A percentile compares a stretch with the other conserved stretches of the same genome.
These are phyloP conservation scores for Aspergillus heteromorphus DNA, from an alignment of 495 filamentous ascomycete species.

Conservation along the genomic window DNA sequence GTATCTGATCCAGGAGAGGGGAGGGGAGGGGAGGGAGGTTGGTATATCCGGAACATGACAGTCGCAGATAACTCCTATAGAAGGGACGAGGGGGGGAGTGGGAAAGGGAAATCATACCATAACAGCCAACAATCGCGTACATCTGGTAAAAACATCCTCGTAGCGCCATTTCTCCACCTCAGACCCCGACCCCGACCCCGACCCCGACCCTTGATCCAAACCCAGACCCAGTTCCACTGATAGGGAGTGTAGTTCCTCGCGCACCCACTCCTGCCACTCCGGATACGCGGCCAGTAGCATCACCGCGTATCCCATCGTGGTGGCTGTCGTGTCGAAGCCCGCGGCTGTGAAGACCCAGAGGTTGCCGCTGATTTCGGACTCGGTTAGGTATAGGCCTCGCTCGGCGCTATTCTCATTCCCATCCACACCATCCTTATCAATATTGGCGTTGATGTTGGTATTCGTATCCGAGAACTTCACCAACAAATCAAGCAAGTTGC, in stretches of 20 bases:
- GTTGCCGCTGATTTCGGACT: conserved; percentile 32
- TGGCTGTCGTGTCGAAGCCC: conserved; percentile 52
- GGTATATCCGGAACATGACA: no score
- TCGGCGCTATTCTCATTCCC: neutral
- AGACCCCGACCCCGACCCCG: conserved; percentile 2
- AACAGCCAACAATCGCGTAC: conserved; percentile 40
- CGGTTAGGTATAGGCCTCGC: conserved; percentile 20
- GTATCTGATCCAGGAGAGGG: no score
- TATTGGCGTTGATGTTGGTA: no score
- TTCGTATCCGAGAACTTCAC: conserved; percentile 31
- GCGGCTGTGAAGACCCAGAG: conserved; percentile 52
- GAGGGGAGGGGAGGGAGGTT: no score
- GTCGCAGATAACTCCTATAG: no score
- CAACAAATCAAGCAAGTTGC: conserved; percentile 37
- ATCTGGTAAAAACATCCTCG: conserved; percentile 33
- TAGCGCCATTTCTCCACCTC: conserved; percentile 11
- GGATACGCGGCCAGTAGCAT: conserved; percentile 44
- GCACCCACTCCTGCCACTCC: conserved; percentile 43
- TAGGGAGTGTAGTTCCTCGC: conserved; percentile 39
- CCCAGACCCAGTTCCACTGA: no score
- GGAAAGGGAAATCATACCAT: conserved; percentile 21
- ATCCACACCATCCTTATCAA: no score
- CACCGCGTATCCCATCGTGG: conserved; percentile 44
- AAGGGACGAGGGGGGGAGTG: no score
- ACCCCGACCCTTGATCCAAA: no score